Evolutionary conservation across 2,329 filamentous ascomycete species (phyloP).

Genomic region (Pseudofabraea citricarpa): DNA sequence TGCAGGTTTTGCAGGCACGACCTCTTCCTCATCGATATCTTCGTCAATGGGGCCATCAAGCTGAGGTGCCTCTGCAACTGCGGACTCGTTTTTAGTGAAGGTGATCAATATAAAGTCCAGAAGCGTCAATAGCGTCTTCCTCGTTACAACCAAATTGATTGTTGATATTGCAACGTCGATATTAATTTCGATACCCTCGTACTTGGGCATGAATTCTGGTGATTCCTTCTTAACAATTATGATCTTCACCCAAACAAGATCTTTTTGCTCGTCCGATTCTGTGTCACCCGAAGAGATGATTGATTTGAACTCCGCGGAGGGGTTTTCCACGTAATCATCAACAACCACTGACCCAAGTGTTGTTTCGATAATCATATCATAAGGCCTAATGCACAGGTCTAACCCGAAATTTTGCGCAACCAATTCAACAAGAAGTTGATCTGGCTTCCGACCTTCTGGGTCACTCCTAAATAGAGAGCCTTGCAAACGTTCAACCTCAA

Average conservation of each 20-base stretch:
- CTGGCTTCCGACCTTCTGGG: slow-evolving; percentile 67
- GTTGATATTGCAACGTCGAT: slow-evolving; percentile 88
- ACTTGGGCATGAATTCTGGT: slow-evolving; percentile 87
- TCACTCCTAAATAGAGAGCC: slow-evolving; percentile 89
- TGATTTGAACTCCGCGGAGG: slow-evolving; percentile 88
- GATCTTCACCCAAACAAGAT: slow-evolving; percentile 86
- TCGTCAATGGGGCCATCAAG: slow-evolving; percentile 28
- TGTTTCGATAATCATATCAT: slow-evolving; percentile 91
- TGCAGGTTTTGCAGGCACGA: slow-evolving; percentile 26
- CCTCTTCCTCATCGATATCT: slow-evolving; percentile 34
- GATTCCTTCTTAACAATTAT: slow-evolving; percentile 84
- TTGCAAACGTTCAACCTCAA: slow-evolving; percentile 89
- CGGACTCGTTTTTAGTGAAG: slow-evolving; percentile 61
- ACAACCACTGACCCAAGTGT: slow-evolving; percentile 81
- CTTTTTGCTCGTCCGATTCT: slow-evolving; percentile 71
- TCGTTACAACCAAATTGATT: slow-evolving; percentile 91
- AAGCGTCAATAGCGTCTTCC: slow-evolving; percentile 85
- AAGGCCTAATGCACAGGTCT: slow-evolving; percentile 81
- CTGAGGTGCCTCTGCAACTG: slow-evolving; percentile 35
- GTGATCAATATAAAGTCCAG: slow-evolving; percentile 92
- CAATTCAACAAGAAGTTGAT: slow-evolving; percentile 82
- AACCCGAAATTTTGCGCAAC: slow-evolving; percentile 86
- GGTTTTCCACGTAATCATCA: slow-evolving; percentile 89
- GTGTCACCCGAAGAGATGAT: slow-evolving; percentile 82
- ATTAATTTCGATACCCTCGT: slow-evolving; percentile 91